Evolutionary conservation across 2,329 filamentous ascomycete genomes (phyloP).

Genomic region (Penicillium sp.): DNA sequence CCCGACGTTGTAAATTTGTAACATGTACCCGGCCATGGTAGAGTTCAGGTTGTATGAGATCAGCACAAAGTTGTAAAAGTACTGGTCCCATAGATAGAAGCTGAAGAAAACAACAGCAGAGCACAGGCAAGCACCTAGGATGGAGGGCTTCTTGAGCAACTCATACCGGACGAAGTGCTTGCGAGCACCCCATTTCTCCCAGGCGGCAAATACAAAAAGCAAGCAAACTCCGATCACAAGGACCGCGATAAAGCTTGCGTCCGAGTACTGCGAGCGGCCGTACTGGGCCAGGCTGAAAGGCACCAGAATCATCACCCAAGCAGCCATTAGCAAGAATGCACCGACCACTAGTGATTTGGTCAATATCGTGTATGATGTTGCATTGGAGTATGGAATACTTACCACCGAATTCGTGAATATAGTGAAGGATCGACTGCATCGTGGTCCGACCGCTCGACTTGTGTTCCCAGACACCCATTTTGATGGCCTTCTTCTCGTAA

Average conservation of each 20-base stretch:
- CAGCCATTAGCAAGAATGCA: slow-evolving; percentile 26
- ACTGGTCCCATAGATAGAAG: slow-evolving; percentile 24
- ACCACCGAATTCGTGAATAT: slow-evolving; percentile 58
- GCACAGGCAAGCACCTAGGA: slow-evolving; percentile 21
- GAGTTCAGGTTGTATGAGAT: slow-evolving; percentile 19
- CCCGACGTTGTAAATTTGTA: slow-evolving; percentile 22
- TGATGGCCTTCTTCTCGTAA: slow-evolving; percentile 55
- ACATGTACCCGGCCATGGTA: slow-evolving; percentile 19
- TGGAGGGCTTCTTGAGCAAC: slow-evolving; percentile 18
- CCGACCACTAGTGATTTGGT: slow-evolving; percentile 21
- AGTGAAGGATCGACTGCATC: slow-evolving; percentile 48
- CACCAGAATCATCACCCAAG: slow-evolving; percentile 27
- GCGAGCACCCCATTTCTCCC: slow-evolving; percentile 19
- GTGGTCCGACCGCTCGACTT: slow-evolving; percentile 43
- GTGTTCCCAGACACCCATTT: slow-evolving; percentile 47
- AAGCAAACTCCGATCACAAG: slow-evolving; percentile 14
- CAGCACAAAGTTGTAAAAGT: slow-evolving; percentile 21
- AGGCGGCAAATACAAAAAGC: slow-evolving; percentile 17
- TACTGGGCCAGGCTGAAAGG: slow-evolving; percentile 26
- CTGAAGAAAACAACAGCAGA: slow-evolving; percentile 19
- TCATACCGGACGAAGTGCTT: slow-evolving; percentile 22
- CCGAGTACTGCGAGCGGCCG: slow-evolving; percentile 20
- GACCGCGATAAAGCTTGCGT: slow-evolving; percentile 21
- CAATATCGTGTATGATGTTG: neutral
- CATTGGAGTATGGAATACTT: slow-evolving; percentile 20